phyloP scores from a whole-genome alignment of 2,329 filamentous ascomycete genomes.

The Paracoccidioides brasiliensis region DNA sequence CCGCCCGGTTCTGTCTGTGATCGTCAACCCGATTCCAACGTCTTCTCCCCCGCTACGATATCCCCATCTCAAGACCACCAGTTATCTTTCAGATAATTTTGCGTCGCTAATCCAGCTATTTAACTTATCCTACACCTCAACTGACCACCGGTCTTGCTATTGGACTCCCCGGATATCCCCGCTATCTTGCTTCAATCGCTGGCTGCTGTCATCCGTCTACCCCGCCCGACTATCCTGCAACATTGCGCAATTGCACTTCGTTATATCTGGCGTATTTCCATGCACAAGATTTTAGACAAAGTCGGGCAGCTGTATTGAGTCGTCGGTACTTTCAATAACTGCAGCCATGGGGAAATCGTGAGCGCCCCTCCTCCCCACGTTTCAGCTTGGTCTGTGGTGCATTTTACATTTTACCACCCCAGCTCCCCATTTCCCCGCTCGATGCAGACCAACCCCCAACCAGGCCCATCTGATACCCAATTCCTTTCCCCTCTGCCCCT shows the following conservation, averaged over 20 bases:
- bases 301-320: neutral
- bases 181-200: neutral
- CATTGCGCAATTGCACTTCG: neutral
- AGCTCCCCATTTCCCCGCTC: neutral
- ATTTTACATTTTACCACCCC: neutral
- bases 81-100: too few species aligned
- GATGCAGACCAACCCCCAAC: neutral
- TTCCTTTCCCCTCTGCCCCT: neutral
- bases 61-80: too few species aligned
- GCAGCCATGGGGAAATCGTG: constrained; percentile 4
- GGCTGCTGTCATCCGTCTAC: neutral
- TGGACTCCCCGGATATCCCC: neutral
- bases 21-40: too few species aligned
- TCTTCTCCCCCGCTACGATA: too few species aligned
- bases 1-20: too few species aligned
- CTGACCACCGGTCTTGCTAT: neutral
- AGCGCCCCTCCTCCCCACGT: neutral
- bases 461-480: too few species aligned
- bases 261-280: neutral
- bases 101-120: too few species aligned
- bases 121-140: too few species aligned
- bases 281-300: neutral
- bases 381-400: neutral
- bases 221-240: neutral
- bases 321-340: neutral